Evolutionary conservation across 768 basidiomycete genomes (phyloP), one percentile per base, ranked within the genome.

Genomic region (Boletus reticulatus): DNA sequence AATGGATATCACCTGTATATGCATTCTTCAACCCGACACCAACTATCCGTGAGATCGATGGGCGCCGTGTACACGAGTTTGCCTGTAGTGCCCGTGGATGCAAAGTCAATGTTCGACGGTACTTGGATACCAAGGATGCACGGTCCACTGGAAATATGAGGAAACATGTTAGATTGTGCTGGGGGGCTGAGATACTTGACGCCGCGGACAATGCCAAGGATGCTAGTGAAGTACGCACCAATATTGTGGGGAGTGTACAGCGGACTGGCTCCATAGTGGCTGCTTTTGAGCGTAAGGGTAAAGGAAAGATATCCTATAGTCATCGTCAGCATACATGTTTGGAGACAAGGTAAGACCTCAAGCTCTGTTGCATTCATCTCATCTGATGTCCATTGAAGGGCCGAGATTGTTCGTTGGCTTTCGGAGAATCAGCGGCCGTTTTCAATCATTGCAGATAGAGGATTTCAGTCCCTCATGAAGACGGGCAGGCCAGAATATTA

Each of bases 1-100:
- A 71, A 6, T 75, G 73, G 71, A 68, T 54, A 2, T 62, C 72
- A 47, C 66, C 72, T 0, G 53, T 73, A 11, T 77, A 77, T 62
- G 70, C 65, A 0, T 75, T 75, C 61, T 76, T 69, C 41, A 34
- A 72, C 1, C 65, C 67, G 0, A 50, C 4, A 0, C 61, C 65
- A 1, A 27, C 14, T 0, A 65, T 73, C 39, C 59, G 54, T 19
- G 55, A 67, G 34, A 53, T 62, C 6, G 45, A 66, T 32, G 63
- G 62, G 8, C 53, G 22, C 60, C 59, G 53, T 14, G 27, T 29
- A 29, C 27, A 29, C 1, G 9, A 29, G 27, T 29, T 29, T 29
- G 27, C 27, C 27, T 29, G 27, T 29, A 29, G 27, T 29, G 27
- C 27, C 27, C 9, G 1, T 29, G 27, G 27, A 29, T 29, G 27